Evolutionary conservation across 306 rosid species (phyloP), one percentile per base, ranked within the genome.

Genomic region (Cucurbita moschata): DNA sequence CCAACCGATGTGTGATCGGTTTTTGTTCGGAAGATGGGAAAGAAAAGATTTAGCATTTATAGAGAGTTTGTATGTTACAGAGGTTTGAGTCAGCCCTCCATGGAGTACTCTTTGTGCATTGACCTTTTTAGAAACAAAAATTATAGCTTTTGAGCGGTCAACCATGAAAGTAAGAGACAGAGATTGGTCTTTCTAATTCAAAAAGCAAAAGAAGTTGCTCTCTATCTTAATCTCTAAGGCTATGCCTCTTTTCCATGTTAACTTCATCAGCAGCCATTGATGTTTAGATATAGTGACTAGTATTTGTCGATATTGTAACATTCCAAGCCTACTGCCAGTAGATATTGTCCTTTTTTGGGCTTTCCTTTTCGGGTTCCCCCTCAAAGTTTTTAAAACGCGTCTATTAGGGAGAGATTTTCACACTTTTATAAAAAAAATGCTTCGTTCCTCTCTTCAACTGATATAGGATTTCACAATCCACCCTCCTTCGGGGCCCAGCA

Each of bases 91-190:
- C n/a, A 66, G n/a, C 40, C n/a, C 26, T 46, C 51, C 71, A 64
- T 40, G 13, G 6, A 38, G 57, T 23, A 23, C 23, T 26, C 57
- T 47, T 47, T 68, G 35, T 64, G 57, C 42, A 47, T 68, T 68
- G 73, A 56, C 1, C 53, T 46, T 21, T 68, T 26, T 38, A 68
- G 55, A 21, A 68, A 44, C 57, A 68, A 19, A 68, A 66, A 10
- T 68, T 44, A 8, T 4, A 35, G 78, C 82, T 81, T 83, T 83
- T 72, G 77, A 74, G 83, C 77, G 76, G 88, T 61, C 71, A 73
- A 43, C 11, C 38, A 47, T 15, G 73, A 62, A 37, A 68, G 52
- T n/a, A 4, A 67, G 14, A 67, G 38, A 42, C 26, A 66, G 72
- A 18, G 72, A 63, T 63, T 63, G 50, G 70, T 14, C 79, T 74